These are phyloP conservation scores for Cucurbita ficifolia DNA, from an alignment of 306 rosid species.

Conservation along the genomic window DNA sequence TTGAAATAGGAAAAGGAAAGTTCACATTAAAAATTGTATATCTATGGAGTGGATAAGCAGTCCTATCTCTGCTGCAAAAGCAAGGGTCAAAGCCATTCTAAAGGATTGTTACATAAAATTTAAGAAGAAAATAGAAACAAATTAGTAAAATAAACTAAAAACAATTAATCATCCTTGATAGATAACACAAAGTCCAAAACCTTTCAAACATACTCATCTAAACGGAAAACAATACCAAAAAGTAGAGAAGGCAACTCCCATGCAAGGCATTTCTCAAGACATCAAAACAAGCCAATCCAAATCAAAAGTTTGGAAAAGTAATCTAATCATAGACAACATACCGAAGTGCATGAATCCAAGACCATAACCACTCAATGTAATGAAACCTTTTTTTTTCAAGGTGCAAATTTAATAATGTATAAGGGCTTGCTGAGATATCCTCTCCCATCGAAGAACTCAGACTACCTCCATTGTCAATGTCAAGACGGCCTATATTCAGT, in stretches of 20 bases:
- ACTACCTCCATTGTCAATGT: background rate
- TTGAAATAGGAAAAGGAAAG: background rate
- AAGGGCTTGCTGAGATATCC: background rate
- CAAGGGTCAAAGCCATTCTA: background rate
- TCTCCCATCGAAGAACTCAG: background rate
- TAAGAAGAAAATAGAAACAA: background rate
- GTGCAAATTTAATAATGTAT: background rate
- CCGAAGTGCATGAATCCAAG: background rate
- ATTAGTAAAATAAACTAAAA: background rate
- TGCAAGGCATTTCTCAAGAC: background rate
- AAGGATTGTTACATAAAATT: background rate
- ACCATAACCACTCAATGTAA: background rate
- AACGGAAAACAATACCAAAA: background rate
- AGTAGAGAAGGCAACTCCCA: background rate
- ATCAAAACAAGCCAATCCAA: background rate
- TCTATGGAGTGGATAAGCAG: background rate
- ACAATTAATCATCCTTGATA: background rate
- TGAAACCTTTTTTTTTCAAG: background rate
- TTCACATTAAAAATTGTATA: background rate
- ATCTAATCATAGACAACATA: background rate
- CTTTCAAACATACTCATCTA: background rate
- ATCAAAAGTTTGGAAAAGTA: background rate
- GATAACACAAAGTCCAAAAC: background rate
- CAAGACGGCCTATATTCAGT: background rate
- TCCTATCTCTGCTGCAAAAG: background rate